phyloP scores from a whole-genome alignment of 345 rosid species.

The Salix caprea region DNA sequence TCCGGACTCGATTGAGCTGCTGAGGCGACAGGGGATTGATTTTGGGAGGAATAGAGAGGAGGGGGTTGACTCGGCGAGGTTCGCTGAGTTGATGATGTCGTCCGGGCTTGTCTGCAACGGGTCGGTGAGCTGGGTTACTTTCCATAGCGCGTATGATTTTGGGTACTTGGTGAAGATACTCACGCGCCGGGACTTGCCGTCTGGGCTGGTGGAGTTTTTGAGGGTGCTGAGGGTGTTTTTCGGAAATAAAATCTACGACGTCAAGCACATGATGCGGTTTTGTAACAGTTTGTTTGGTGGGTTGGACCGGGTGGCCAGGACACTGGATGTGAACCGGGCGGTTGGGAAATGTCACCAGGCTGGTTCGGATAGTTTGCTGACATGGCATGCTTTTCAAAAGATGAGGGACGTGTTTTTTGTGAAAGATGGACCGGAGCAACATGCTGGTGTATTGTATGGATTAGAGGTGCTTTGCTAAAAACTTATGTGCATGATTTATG shows the following conservation, averaged over 20 bases:
- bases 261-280: slow-evolving; percentile 30
- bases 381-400: slow-evolving; percentile 37
- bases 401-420: slow-evolving; percentile 31
- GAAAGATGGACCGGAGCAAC: slow-evolving; percentile 20
- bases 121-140: slow-evolving; percentile 34
- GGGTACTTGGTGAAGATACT: slow-evolving; percentile 29
- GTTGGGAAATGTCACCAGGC: slow-evolving; percentile 47
- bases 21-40: slow-evolving; percentile 30
- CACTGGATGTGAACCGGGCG: slow-evolving; percentile 16
- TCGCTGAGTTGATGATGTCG: slow-evolving; percentile 34
- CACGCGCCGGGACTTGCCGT: slow-evolving; percentile 23
- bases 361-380: slow-evolving; percentile 46
- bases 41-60: slow-evolving; percentile 21
- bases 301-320: slow-evolving; percentile 25
- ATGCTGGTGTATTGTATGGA: slow-evolving; percentile 29
- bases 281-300: slow-evolving; percentile 25
- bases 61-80: slow-evolving; percentile 20
- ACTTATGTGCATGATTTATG: not conserved
- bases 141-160: slow-evolving; percentile 34
- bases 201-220: slow-evolving; percentile 11
- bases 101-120: slow-evolving; percentile 32
- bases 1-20: slow-evolving; percentile 23
- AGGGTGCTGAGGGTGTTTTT: slow-evolving; percentile 22
- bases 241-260: slow-evolving; percentile 23
- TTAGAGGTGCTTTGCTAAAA: slow-evolving; percentile 7